Conservation (phyloP, 164 flowering plant species). For the Liriodendron chinense region DNA sequence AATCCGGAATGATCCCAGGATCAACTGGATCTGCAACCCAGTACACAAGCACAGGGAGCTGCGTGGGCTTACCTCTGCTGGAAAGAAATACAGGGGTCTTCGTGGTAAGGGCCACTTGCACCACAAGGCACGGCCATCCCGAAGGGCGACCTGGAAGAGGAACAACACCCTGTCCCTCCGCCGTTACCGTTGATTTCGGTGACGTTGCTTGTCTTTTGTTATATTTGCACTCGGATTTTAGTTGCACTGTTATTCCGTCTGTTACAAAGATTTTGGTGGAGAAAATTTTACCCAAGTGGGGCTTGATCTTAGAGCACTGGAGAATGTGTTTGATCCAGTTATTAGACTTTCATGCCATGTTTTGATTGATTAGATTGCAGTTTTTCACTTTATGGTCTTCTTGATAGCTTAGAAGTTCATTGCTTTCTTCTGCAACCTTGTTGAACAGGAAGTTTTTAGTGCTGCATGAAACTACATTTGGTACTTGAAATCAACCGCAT, state of each 20-base stretch:
- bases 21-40: constrained; percentile 57
- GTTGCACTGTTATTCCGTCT: neutral
- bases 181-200: constrained; percentile 50
- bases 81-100: constrained; percentile 54
- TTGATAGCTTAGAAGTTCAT: no score
- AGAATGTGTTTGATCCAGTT: no score
- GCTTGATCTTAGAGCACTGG: no score
- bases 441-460: no score
- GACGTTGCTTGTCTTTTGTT: constrained; percentile 5
- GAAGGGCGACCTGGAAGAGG: constrained; percentile 79
- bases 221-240: neutral
- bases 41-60: constrained; percentile 60
- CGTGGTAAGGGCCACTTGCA: constrained; percentile 48
- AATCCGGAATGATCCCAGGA: constrained; percentile 65
- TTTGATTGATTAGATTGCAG: no score
- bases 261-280: neutral
- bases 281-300: no score
- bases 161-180: constrained; percentile 72
- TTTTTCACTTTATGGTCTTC: no score
- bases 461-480: no score
- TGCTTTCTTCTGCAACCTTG: no score
- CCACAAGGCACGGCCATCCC: constrained; percentile 46
- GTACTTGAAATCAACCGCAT: no score
- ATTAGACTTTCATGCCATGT: no score
- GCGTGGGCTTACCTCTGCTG: constrained; percentile 52